phyloP scores from a whole-genome alignment of 208 protist species.

The Willaertia magna region DNA sequence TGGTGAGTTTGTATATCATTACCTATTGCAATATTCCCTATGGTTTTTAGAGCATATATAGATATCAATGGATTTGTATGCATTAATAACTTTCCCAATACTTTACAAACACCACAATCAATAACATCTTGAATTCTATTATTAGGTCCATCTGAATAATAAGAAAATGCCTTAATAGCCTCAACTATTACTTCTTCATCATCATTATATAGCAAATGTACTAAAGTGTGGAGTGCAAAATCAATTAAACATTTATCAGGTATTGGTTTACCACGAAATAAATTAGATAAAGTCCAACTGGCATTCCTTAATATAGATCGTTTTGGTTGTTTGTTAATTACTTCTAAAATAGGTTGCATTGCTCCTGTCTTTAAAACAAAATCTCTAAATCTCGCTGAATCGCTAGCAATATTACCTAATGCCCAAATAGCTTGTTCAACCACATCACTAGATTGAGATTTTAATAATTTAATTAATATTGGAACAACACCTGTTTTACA shows the following conservation, averaged over 20 bases:
- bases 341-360: background rate
- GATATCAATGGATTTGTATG: conserved; percentile 48
- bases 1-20: conserved; percentile 89
- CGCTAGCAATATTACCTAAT: background rate
- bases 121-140: conserved; percentile 86
- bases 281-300: conserved; percentile 93
- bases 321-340: conserved; percentile 45
- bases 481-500: conserved; percentile 79
- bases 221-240: conserved; percentile 68
- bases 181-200: conserved; percentile 90
- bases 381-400: background rate
- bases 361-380: background rate
- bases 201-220: conserved; percentile 57
- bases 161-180: conserved; percentile 89
- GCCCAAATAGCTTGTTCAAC: background rate
- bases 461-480: conserved; percentile 83
- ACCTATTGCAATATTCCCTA: conserved; percentile 97
- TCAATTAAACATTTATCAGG: conserved; percentile 56
- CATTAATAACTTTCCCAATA: conserved; percentile 77
- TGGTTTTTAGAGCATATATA: conserved; percentile 83
- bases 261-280: conserved; percentile 89
- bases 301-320: conserved; percentile 64
- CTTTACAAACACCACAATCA: conserved; percentile 58
- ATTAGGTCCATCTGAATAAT: conserved; percentile 83
- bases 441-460: conserved; percentile 44